Evolutionary conservation across 768 basidiomycete genomes (phyloP).

Genomic region (Kwoniella mangroviensis): DNA sequence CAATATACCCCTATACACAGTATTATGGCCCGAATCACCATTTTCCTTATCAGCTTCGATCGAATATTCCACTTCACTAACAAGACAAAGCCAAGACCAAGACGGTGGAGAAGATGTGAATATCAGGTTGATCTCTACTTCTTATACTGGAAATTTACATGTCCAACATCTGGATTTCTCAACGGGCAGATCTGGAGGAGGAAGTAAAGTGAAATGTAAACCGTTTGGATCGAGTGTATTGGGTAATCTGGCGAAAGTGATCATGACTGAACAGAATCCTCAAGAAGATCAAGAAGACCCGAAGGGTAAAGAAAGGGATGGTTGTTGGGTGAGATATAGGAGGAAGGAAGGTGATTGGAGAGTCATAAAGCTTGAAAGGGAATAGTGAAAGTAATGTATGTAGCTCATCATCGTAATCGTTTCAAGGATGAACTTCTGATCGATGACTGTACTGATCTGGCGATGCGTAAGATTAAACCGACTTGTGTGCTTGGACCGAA

Average conservation of each 20-base stretch:
- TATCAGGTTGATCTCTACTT: conserved; percentile 16
- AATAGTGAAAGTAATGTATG: background rate
- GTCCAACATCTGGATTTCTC: conserved; percentile 20
- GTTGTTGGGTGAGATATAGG: conserved; percentile 19
- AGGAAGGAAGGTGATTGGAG: conserved; percentile 24
- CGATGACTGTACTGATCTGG: no score
- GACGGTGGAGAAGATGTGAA: conserved; percentile 8
- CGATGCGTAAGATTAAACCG: no score
- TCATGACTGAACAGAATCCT: background rate
- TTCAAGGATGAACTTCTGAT: no score
- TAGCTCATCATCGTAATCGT: background rate
- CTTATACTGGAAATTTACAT: conserved; percentile 17
- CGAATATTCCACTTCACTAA: background rate
- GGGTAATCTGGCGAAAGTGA: conserved; percentile 4
- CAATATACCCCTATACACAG: conserved; percentile 8
- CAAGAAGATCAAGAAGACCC: background rate
- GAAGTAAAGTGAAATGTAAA: background rate
- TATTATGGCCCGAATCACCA: conserved; percentile 26
- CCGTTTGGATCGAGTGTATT: conserved; percentile 14
- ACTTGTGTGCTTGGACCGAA: no score
- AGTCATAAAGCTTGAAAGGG: conserved; percentile 19
- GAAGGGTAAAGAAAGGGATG: background rate
- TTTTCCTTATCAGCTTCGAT: conserved; percentile 7
- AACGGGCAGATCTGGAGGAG: background rate
- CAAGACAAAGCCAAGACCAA: background rate